Evolutionary conservation across 352 stramenopile genomes (phyloP).

Genomic region (Pythium aquatile): DNA sequence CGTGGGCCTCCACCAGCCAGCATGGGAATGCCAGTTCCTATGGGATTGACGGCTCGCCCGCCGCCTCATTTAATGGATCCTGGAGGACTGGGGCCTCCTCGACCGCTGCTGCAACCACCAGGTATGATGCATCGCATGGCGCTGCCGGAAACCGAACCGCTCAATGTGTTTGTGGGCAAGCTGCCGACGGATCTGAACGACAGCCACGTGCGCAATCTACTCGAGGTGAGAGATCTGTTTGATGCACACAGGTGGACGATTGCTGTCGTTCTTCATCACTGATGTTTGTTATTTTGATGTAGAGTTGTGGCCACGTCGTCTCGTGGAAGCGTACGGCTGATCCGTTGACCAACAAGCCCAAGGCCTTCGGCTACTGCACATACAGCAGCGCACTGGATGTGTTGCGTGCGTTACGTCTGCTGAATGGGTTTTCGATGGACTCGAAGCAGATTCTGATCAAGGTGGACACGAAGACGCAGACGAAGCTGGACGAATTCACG

Average conservation of each 20-base stretch:
- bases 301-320: conserved; percentile 44
- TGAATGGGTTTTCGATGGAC: conserved; percentile 43
- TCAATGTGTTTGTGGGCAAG: conserved; percentile 56
- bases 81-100: conserved; percentile 1
- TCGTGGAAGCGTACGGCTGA: conserved; percentile 49
- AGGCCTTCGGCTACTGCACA: conserved; percentile 50
- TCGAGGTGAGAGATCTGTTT: conserved; percentile 33
- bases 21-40: background rate
- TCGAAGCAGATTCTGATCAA: conserved; percentile 46
- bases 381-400: conserved; percentile 34
- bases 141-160: conserved; percentile 27
- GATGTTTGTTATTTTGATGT: background rate
- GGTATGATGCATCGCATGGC: conserved; percentile 13
- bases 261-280: background rate
- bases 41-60: background rate
- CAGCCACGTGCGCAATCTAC: conserved; percentile 50
- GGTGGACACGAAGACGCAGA: conserved; percentile 38
- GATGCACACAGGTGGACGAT: background rate
- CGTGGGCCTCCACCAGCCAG: background rate
- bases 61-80: background rate
- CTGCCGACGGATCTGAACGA: conserved; percentile 52
- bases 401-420: conserved; percentile 42
- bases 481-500: conserved; percentile 33
- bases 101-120: conserved; percentile 14
- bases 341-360: conserved; percentile 40